Conservation (phyloP, 352 stramenopile species). For the Halophytophthora batemanensis region DNA sequence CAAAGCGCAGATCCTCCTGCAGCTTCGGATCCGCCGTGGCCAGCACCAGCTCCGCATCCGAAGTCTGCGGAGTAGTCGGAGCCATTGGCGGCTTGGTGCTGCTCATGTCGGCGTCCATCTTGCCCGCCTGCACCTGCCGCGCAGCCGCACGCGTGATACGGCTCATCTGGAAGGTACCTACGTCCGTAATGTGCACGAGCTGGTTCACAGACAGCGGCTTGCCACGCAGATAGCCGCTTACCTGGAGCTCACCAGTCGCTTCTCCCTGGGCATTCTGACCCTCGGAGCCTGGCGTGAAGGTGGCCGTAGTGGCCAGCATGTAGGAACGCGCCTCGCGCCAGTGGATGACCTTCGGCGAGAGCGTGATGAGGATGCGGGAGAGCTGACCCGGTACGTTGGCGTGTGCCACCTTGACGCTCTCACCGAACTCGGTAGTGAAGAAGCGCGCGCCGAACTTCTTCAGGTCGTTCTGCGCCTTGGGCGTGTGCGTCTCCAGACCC, state of each 20-base stretch:
- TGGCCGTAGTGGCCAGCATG: constrained; percentile 72
- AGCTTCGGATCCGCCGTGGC: constrained; percentile 57
- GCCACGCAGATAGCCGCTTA: constrained; percentile 96
- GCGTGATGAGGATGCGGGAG: constrained; percentile 74
- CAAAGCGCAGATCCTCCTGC: constrained; percentile 81
- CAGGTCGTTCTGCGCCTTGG: constrained; percentile 73
- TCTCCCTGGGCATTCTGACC: constrained; percentile 41
- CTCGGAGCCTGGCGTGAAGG: constrained; percentile 45
- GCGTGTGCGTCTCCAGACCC: constrained; percentile 66
- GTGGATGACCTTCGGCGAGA: constrained; percentile 83
- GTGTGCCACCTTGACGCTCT: constrained; percentile 75
- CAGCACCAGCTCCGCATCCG: constrained; percentile 48
- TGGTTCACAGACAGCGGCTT: constrained; percentile 94
- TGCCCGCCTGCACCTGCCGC: constrained; percentile 43
- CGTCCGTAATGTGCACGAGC: constrained; percentile 95
- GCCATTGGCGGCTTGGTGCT: constrained; percentile 13
- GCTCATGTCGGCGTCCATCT: constrained; percentile 30
- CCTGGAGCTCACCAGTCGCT: constrained; percentile 62
- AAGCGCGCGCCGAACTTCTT: constrained; percentile 87
- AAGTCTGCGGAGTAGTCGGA: constrained; percentile 4
- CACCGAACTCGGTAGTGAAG: constrained; percentile 88
- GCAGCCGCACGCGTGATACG: constrained; percentile 55
- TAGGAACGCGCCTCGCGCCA: constrained; percentile 89
- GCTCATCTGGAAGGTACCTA: constrained; percentile 92
- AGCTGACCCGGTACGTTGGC: constrained; percentile 79